These are phyloP conservation scores for Populus euphratica DNA, from an alignment of 345 rosid species.

Conservation along the genomic window DNA sequence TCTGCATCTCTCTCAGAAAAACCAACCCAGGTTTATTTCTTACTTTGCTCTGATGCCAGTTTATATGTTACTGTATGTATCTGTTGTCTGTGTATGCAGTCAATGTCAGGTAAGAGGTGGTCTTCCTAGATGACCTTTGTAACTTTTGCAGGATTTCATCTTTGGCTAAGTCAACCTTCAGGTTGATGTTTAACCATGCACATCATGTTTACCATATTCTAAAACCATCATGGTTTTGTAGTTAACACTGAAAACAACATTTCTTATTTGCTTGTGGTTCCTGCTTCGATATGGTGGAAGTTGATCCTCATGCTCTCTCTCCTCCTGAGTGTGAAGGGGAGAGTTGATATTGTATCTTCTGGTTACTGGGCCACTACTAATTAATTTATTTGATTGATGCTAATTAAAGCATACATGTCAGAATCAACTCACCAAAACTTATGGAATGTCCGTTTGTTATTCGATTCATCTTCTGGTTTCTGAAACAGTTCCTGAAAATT, in stretches of 20 bases:
- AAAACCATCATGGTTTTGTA: too few relatives aligned
- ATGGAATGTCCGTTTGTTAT: background rate
- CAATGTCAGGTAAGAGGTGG: too few relatives aligned
- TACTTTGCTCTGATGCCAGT: background rate
- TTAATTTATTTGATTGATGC: background rate
- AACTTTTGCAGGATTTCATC: too few relatives aligned
- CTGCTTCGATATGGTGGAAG: background rate
- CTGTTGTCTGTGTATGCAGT: background rate
- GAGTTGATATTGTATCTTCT: background rate
- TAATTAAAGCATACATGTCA: background rate
- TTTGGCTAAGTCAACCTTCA: too few relatives aligned
- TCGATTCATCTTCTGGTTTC: background rate
- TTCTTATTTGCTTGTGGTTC: background rate
- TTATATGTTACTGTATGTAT: background rate
- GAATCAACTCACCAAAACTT: background rate
- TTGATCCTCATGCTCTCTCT: background rate
- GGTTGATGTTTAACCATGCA: too few relatives aligned
- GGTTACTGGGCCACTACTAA: background rate
- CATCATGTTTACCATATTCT: too few relatives aligned
- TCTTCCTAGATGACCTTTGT: too few relatives aligned
- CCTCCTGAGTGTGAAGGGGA: background rate
- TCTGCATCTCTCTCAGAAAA: constrained; percentile 61
- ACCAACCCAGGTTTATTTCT: constrained; percentile 69
- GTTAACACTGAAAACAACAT: background rate
- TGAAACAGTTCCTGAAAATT: background rate